A percentile compares a stretch with the other conserved stretches of the same genome.
Conservation (phyloP, 768 basidiomycete genomes). For the Butyriboletus loyo region DNA sequence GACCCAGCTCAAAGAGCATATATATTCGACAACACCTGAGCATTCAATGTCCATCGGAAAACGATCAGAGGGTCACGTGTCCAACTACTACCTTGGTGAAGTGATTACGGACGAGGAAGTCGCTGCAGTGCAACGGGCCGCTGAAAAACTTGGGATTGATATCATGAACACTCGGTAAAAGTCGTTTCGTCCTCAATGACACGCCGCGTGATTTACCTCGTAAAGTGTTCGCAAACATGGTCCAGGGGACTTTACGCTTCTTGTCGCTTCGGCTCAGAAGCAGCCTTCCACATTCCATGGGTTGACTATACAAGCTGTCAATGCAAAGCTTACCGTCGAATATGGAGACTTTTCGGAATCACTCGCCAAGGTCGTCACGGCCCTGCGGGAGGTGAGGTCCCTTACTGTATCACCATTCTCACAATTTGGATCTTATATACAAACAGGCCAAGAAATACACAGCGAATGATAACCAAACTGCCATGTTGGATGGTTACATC, state of each 20-base stretch:
- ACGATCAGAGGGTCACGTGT: constrained; percentile 69
- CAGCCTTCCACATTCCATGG: constrained; percentile 42
- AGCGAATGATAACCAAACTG: constrained; percentile 67
- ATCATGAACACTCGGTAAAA: constrained; percentile 77
- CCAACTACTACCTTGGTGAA: constrained; percentile 83
- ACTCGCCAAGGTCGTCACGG: constrained; percentile 51
- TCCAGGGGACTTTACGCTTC: constrained; percentile 58
- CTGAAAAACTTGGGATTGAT: constrained; percentile 73
- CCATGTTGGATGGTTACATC: constrained; percentile 77
- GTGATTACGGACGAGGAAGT: constrained; percentile 75
- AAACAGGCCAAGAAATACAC: constrained; percentile 67
- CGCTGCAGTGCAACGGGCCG: constrained; percentile 65
- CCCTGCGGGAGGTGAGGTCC: constrained; percentile 53
- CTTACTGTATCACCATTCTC: not conserved
- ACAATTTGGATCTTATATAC: not conserved
- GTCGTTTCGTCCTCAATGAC: not conserved
- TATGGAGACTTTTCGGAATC: constrained; percentile 72
- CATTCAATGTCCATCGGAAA: constrained; percentile 75
- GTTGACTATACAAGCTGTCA: constrained; percentile 39
- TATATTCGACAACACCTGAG: constrained; percentile 68
- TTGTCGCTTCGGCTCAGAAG: constrained; percentile 66
- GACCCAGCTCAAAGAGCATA: constrained; percentile 64
- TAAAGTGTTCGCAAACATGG: constrained; percentile 69
- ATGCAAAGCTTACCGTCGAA: constrained; percentile 58
- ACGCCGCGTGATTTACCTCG: not conserved